Evolutionary conservation across 148 eudicot genomes (phyloP), one percentile per base, ranked within the genome.

Genomic region (Fallopia convolvulus): DNA sequence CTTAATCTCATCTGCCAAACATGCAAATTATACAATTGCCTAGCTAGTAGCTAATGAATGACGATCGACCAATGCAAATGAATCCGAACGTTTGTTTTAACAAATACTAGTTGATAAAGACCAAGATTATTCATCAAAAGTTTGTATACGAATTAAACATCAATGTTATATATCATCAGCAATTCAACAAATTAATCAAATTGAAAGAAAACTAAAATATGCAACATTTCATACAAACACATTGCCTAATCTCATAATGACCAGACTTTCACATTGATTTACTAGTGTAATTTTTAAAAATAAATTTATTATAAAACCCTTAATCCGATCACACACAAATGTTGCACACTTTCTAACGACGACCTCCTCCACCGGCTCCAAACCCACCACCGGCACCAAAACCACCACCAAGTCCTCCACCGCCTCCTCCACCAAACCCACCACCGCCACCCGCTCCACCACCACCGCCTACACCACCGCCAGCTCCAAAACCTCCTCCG

Each of bases 401-500:
- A 5, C 72, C 72, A 17, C 72, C 72, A 8, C 72, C 72, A 6
- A 66, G 20, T 6, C 72, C 72, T 33, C 72, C 72, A 6, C 72
- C 72, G 13, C 72, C 72, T 6, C 72, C 72, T 68, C 72, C 72
- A 0, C 72, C 72, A 39, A 68, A 68, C 17, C 72, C 72, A 0
- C 72, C 72, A 3, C 72, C 72, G 1, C 72, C 72, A 33, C 72
- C 72, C 13, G 44, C 72, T 68, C 72, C 72, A 5, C 72, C 72
- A 4, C 72, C 72, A 5, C 72, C 72, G 0, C 72, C 72, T 5
- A 68, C 72, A 1, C 72, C 72, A 17, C 72, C 72, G 15, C 72
- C 72, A 2, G 72, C 72, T 68, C 72, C 72, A 68, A 68, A 68
- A 0, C 72, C 72, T 14, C 72, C 72, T 1, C 72, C 72, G 39